These are phyloP conservation scores for Cupressus sempervirens DNA, from an alignment of 75 land plant species.

Conservation along the genomic window DNA sequence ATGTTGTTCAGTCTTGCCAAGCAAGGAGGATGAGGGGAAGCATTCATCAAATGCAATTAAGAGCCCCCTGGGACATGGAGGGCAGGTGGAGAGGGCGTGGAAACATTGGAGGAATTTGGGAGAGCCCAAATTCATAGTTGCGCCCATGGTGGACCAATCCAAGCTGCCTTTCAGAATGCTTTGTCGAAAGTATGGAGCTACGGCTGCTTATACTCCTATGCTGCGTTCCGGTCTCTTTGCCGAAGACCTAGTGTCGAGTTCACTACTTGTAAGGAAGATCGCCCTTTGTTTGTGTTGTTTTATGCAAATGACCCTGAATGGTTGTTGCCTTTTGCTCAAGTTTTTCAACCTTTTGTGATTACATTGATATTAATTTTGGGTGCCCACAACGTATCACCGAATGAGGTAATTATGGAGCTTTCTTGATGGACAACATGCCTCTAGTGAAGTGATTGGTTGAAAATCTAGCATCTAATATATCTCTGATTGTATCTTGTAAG, in stretches of 20 bases:
- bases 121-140: constrained; percentile 78
- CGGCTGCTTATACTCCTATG: constrained; percentile 98
- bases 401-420: constrained; percentile 95
- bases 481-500: no score
- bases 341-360: not conserved
- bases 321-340: no score
- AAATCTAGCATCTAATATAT: constrained; percentile 61
- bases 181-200: constrained; percentile 88
- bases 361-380: no score
- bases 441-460: constrained; percentile 75
- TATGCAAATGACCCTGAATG: no score
- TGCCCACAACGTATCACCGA: constrained; percentile 99
- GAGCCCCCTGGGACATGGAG: constrained; percentile 5
- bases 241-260: constrained; percentile 69
- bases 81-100: constrained; percentile 68
- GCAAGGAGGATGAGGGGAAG: not conserved
- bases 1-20: not conserved
- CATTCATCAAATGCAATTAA: not conserved
- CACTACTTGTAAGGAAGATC: constrained; percentile 97
- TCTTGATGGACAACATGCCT: constrained; percentile 95
- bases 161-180: constrained; percentile 99
- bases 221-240: constrained; percentile 80
- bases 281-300: no score
- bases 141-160: constrained; percentile 98
- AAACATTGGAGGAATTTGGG: constrained; percentile 81